Evolutionary conservation across 169 alveolate genomes (phyloP).

Genomic region (Plasmodium inui): DNA sequence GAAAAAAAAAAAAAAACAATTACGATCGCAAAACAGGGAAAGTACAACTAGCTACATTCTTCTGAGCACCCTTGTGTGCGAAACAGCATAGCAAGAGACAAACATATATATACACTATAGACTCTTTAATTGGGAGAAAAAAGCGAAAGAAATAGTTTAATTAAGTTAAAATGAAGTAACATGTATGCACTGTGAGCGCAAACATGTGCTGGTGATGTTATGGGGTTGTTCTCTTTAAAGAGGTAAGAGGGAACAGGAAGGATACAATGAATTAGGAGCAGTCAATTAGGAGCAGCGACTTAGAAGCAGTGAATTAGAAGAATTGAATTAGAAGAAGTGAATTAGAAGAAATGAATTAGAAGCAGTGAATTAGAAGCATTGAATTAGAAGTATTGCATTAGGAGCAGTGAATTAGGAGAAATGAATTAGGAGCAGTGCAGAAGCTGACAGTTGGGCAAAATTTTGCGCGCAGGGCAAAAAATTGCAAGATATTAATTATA

Average conservation of each 20-base stretch:
- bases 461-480: neutral
- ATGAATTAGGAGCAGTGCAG: neutral
- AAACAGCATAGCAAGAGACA: neutral
- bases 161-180: neutral
- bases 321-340: no score
- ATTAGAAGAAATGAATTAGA: neutral
- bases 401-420: neutral
- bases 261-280: neutral
- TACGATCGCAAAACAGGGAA: neutral
- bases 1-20: neutral
- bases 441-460: neutral
- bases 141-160: constrained; percentile 18
- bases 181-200: neutral
- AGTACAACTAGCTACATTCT: neutral
- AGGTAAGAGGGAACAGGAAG: neutral
- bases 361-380: neutral
- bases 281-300: neutral
- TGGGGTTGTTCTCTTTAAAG: neutral
- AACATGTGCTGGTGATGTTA: neutral
- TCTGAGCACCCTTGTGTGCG: neutral
- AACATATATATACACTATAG: neutral
- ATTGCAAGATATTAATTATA: constrained; percentile 10
- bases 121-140: neutral
- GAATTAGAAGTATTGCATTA: neutral
- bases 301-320: neutral